Evolutionary conservation across 169 alveolate species (phyloP), one percentile per base, ranked within the genome.

Genomic region (Babesia sp.): DNA sequence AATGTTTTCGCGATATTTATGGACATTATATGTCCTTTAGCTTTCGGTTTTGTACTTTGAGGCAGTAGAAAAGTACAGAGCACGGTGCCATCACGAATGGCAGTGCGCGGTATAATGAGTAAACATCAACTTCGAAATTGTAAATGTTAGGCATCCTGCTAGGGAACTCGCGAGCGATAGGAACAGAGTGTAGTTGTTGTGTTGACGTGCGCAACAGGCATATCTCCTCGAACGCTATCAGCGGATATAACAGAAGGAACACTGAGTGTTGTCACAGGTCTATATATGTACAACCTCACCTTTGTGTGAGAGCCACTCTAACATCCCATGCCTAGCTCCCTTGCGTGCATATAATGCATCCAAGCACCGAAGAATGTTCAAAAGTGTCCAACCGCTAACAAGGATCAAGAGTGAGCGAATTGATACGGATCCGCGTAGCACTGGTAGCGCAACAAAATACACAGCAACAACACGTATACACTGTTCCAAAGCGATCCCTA

Each of bases 101-200:
- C 51, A 79, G 22, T 34, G 29, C 31, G 66, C 37, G 5, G 71
- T 79, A 79, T 14, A 72, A 5, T n/a, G 22, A 22, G 45, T 81
- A 72, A 14, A 68, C 37, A 51, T 81, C 82, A 42, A 71, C 18
- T 29, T 26, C 24, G 67, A 81, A 81, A 59, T 81, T 81, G 80
- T 71, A 72, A 4, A 31, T 42, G 55, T 81, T 81, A 3, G 89
- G 89, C 84, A 81, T 71, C n/a, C 66, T 56, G 31, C 80, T 57
- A 31, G 89, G 89, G 41, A 61, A 81, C 16, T 26, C 48, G 18
- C 82, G 57, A 18, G 46, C 51, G n/a, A 22, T 12, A 34, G 70
- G 72, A 11, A 16, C 22, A 29, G 28, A 28, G 31, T 28, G 29
- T 54, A 81, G 45, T 4, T 50, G 8, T 12, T 26, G 1, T 2